phyloP scores from a whole-genome alignment of 140 eudicot genomes.

The Stevia rebaudiana region DNA sequence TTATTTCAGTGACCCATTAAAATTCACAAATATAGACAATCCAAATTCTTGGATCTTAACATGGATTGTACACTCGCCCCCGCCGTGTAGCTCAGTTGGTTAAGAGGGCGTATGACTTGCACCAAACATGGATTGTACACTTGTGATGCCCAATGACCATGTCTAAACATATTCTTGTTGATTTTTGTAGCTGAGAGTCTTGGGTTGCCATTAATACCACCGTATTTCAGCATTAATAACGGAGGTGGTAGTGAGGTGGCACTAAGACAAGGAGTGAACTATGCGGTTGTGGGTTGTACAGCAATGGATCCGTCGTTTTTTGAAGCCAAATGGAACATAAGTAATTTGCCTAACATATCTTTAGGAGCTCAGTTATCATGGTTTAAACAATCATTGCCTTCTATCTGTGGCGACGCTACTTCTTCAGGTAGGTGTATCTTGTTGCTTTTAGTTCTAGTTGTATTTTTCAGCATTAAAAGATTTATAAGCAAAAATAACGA shows the following conservation, averaged over 20 bases:
- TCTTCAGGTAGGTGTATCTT: constrained; percentile 4
- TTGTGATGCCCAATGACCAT: too few species aligned
- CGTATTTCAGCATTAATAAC: constrained; percentile 2
- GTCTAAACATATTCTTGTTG: too few species aligned
- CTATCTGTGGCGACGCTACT: constrained; percentile 16
- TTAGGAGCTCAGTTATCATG: constrained; percentile 20
- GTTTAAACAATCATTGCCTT: constrained; percentile 25
- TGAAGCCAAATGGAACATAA: not conserved
- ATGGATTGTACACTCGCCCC: too few species aligned
- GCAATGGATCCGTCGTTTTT: constrained; percentile 14
- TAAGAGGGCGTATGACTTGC: too few species aligned
- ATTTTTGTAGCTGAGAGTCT: constrained; percentile 23
- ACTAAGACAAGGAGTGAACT: constrained; percentile 31
- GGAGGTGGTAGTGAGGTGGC: not conserved
- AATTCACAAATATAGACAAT: too few species aligned
- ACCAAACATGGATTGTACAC: too few species aligned
- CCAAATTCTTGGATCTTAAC: too few species aligned
- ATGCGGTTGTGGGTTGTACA: constrained; percentile 21
- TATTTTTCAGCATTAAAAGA: too few species aligned
- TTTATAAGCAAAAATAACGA: too few species aligned
- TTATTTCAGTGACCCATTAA: too few species aligned
- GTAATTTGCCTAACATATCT: not conserved
- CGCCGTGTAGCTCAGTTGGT: too few species aligned
- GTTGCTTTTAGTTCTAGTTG: too few species aligned
- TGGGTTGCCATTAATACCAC: constrained; percentile 25